Evolutionary conservation across 306 rosid species (phyloP).

Genomic region (Trifolium dubium): DNA sequence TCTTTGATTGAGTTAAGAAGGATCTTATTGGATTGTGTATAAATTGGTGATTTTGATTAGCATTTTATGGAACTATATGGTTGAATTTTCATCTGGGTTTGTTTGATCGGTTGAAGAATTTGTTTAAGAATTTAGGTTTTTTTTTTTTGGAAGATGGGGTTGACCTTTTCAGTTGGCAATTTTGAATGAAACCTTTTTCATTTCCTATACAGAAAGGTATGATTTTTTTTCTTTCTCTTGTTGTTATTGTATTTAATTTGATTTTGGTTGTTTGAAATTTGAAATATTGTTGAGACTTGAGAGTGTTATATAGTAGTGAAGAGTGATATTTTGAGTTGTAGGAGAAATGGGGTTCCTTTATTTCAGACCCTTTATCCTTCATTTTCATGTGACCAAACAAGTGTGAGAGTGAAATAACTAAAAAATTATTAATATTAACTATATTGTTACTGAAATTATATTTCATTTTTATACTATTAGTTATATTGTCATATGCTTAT

Average conservation of each 20-base stretch:
- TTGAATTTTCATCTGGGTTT: slow-evolving; percentile 36
- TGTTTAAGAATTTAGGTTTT: slow-evolving; percentile 9
- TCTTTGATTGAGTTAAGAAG: slow-evolving; percentile 2
- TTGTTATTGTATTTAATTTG: neutral
- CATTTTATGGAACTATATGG: slow-evolving; percentile 37
- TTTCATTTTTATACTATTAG: neutral
- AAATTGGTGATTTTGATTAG: slow-evolving; percentile 44
- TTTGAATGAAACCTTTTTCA: slow-evolving; percentile 32
- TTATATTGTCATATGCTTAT: neutral
- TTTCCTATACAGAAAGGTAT: neutral
- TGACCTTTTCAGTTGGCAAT: slow-evolving; percentile 44
- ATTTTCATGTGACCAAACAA: no score
- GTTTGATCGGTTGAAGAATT: slow-evolving; percentile 35
- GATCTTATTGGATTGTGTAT: slow-evolving; percentile 40
- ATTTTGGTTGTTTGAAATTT: neutral
- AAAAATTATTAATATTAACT: no score
- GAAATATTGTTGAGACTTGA: no score
- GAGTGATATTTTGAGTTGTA: neutral
- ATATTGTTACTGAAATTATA: neutral
- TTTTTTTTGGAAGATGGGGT: neutral
- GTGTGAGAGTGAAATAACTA: neutral
- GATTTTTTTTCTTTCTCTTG: neutral
- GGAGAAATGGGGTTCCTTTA: neutral
- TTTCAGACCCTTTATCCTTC: no score
- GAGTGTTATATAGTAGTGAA: neutral